These are phyloP conservation scores for Immersiporthe knoxdaviesiana DNA, from an alignment of 2,329 filamentous ascomycete species.

Conservation along the genomic window DNA sequence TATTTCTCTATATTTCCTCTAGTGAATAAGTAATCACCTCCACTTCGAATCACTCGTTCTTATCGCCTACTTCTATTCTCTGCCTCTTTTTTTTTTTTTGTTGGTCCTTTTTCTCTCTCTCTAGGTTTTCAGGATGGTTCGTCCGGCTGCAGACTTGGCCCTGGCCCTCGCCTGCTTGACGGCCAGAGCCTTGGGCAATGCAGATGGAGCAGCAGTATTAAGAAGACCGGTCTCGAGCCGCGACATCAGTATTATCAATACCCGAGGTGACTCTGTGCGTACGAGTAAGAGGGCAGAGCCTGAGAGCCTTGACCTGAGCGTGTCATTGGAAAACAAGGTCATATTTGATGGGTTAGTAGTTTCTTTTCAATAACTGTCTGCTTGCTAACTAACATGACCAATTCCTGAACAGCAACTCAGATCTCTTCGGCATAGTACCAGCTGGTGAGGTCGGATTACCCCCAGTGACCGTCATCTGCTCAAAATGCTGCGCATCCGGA, in stretches of 20 bases:
- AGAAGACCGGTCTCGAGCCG: neutral
- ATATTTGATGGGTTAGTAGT: conserved; percentile 23
- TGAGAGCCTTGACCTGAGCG: conserved; percentile 7
- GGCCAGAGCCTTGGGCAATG: neutral
- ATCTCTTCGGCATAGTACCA: conserved; percentile 11
- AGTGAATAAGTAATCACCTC: neutral
- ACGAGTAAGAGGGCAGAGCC: conserved; percentile 5
- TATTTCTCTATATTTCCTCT: neutral
- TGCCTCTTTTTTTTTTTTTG: no score
- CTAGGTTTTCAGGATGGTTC: neutral
- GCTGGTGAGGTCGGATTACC: conserved; percentile 5
- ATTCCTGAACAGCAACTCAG: neutral
- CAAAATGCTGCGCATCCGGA: conserved; percentile 23
- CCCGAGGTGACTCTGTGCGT: neutral
- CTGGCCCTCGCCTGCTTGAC: neutral
- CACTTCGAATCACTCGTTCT: neutral
- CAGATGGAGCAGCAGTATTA: neutral
- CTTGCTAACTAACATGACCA: neutral
- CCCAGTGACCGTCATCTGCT: conserved; percentile 21
- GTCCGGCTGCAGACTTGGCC: neutral
- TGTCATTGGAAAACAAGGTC: conserved; percentile 16
- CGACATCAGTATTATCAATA: neutral
- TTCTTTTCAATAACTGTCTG: neutral
- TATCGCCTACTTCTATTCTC: neutral
- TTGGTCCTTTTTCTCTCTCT: no score